Base-by-base conservation (phyloP, 345 rosid genomes). In the Abelmoschus esculentus region DNA sequence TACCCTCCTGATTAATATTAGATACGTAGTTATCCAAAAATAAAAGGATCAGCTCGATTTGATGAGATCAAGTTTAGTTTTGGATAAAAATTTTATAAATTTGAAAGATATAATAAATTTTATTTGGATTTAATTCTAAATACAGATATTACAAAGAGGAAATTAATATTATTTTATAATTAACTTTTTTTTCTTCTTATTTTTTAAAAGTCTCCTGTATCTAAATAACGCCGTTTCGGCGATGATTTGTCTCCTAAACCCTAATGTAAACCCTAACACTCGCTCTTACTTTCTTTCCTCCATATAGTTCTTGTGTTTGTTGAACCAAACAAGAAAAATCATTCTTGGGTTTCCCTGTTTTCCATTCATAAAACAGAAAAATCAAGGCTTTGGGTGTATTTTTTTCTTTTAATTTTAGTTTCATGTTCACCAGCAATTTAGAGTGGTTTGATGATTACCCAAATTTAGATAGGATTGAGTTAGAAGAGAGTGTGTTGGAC, bases 371-470 rank as follows among this genome's bases (percentile, higher is more conserved):
- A 7, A 32, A 5, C 6, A 15, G 34, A 60, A 60, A 18, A 28
- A 26, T 28, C 17, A 13, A 32, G 64, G 19, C 1, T 60, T 29
- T 57, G 14, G 34, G 61, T 31, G 13, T 12, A 22, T 28, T 11
- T 57, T 11, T 57, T 1, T 26, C 7, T 57, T 12, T 26, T 3
- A 11, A 18, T 11, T 26, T 47, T 13, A 11, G n/a, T 26, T 57
- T 22, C 9, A 55, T 55, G 60, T 22, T 19, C 60, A 55, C 6
- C 60, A 2, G 11, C 19, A 55, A 22, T 12, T 26, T 57, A 44
- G 84, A 80, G 36, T 87, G 84, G 80, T 82, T 83, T 29, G 90
- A 74, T 62, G 83, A 58, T 72, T 76, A 64, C 75, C 76, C 75
- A 5, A 78, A 71, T 22, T 53, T 32, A 7, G 81, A 72, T 3